A percentile compares a stretch with the other conserved stretches of the same genome.
Conservation (phyloP, 129 eudicot genomes). For the Artemisia annua region DNA sequence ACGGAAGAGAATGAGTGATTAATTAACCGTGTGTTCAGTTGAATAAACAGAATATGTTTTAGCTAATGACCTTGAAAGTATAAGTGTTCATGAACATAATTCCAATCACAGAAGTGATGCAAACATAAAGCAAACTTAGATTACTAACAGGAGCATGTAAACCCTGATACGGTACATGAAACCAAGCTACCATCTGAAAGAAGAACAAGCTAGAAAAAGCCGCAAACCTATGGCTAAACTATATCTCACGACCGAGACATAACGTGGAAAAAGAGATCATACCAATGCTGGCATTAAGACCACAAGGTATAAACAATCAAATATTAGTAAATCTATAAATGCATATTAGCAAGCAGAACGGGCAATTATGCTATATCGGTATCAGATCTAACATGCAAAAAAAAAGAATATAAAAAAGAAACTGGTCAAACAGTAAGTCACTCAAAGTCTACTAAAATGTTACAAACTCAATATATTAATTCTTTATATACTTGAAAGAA, state of each 20-base stretch:
- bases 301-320: background rate
- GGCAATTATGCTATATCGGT: background rate
- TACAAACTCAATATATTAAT: background rate
- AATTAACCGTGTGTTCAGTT: background rate
- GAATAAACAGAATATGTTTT: background rate
- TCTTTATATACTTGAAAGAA: no score
- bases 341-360: background rate
- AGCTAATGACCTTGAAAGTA: constrained; percentile 2
- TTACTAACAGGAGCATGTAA: background rate
- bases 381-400: background rate
- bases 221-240: background rate
- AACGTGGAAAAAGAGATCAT: background rate
- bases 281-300: no score
- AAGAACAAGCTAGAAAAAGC: background rate
- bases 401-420: background rate
- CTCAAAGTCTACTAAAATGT: background rate
- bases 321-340: no score
- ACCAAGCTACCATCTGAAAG: background rate
- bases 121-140: background rate
- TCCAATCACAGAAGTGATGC: constrained; percentile 9
- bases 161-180: background rate
- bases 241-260: background rate
- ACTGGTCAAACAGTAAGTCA: background rate
- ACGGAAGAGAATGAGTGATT: background rate
- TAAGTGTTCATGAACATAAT: background rate